Conservation (phyloP, 176 grass and related monocot species). For the Rhynchospora pubera region DNA sequence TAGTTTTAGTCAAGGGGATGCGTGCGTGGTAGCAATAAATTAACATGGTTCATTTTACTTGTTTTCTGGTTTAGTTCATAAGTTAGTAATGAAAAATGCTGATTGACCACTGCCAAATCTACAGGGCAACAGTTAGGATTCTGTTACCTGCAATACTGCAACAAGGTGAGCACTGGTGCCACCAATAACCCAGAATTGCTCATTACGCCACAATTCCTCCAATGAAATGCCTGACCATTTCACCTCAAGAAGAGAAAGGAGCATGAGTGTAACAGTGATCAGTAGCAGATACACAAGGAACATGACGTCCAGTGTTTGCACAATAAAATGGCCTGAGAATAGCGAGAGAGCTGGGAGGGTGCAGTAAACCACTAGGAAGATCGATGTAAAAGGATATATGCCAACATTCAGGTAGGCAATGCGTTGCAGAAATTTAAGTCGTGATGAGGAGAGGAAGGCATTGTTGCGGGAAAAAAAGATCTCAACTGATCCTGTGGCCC, state of each 20-base stretch:
- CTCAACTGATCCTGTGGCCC: slow-evolving; percentile 88
- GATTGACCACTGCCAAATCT: neutral
- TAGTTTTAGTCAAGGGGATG: neutral
- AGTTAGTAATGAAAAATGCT: neutral
- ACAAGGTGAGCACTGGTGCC: slow-evolving; percentile 33
- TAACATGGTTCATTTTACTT: neutral
- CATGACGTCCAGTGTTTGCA: slow-evolving; percentile 16
- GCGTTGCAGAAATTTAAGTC: slow-evolving; percentile 88
- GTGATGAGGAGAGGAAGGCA: slow-evolving; percentile 45
- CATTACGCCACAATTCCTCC: slow-evolving; percentile 40
- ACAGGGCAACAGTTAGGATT: neutral
- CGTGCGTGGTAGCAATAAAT: neutral
- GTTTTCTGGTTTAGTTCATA: neutral
- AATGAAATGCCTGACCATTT: slow-evolving; percentile 39
- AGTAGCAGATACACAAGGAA: slow-evolving; percentile 39
- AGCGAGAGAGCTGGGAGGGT: slow-evolving; percentile 28
- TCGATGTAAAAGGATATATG: slow-evolving; percentile 43
- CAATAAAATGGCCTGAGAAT: slow-evolving; percentile 40
- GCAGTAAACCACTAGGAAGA: slow-evolving; percentile 34
- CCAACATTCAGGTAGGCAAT: slow-evolving; percentile 39
- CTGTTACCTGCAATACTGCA: slow-evolving; percentile 28
- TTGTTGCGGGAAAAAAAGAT: slow-evolving; percentile 97
- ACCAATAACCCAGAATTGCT: slow-evolving; percentile 44
- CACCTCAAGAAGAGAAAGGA: slow-evolving; percentile 35
- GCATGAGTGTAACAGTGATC: slow-evolving; percentile 38